Conservation (phyloP, 768 basidiomycete species). For the Pleurotus sapidus region DNA sequence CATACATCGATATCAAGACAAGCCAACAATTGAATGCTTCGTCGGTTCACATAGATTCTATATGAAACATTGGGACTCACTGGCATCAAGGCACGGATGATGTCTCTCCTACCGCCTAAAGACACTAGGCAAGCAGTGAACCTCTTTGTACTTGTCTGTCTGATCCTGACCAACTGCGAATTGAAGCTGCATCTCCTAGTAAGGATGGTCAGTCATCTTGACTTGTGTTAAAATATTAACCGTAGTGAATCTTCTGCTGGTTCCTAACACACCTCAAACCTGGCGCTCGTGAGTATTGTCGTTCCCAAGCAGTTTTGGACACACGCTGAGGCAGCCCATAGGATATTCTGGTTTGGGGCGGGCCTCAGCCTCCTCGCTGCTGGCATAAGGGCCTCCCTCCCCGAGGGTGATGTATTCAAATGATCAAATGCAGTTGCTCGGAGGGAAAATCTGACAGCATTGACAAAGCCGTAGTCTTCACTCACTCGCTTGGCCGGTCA, state of each 20-base stretch:
- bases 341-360: slow-evolving; percentile 58
- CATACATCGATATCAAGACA: background rate
- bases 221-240: background rate
- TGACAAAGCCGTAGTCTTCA: slow-evolving; percentile 48
- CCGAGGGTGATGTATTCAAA: slow-evolving; percentile 58
- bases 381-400: slow-evolving; percentile 45
- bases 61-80: no score
- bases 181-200: slow-evolving; percentile 13
- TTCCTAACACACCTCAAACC: slow-evolving; percentile 16
- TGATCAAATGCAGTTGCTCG: slow-evolving; percentile 25
- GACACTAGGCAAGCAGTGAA: background rate
- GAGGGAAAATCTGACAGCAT: slow-evolving; percentile 25
- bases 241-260: slow-evolving; percentile 13
- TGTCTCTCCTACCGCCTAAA: background rate
- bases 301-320: background rate
- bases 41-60: background rate
- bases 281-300: slow-evolving; percentile 10
- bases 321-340: background rate
- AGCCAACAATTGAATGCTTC: background rate
- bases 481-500: no score
- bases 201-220: background rate
- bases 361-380: slow-evolving; percentile 53
- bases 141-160: background rate
- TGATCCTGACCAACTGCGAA: background rate
- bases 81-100: background rate